phyloP scores from a whole-genome alignment of 225 moss, liverwort and hornwort species.

The Bryum argenteum region DNA sequence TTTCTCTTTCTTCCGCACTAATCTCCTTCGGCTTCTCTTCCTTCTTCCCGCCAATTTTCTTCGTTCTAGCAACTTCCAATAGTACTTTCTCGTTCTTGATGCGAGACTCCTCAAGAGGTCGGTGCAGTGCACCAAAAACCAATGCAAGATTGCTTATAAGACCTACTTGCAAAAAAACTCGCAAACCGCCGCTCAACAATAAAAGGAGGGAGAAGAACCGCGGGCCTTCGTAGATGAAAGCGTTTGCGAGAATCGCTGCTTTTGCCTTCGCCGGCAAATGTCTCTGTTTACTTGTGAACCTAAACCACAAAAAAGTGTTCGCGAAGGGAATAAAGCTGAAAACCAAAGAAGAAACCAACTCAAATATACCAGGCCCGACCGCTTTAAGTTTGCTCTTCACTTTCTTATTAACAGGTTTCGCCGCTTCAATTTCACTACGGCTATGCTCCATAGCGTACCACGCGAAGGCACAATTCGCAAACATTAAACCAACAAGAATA shows the following conservation, averaged over 20 bases:
- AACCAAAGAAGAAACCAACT: conserved; percentile 42
- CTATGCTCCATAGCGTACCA: conserved; percentile 63
- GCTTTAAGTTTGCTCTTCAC: conserved; percentile 27
- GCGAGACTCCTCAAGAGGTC: conserved; percentile 72
- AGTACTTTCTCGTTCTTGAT: conserved; percentile 70
- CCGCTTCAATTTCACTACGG: conserved; percentile 25
- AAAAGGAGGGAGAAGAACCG: conserved; percentile 52
- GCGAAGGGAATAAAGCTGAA: conserved; percentile 64
- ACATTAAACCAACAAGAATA: conserved; percentile 53
- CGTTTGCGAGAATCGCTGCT: conserved; percentile 60
- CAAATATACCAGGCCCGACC: conserved; percentile 44
- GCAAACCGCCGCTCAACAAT: conserved; percentile 61
- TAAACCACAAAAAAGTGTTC: conserved; percentile 65
- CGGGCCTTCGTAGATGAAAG: conserved; percentile 64
- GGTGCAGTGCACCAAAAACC: conserved; percentile 63
- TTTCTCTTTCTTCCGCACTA: conserved; percentile 61
- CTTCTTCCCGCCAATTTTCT: conserved; percentile 44
- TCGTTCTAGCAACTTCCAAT: conserved; percentile 38
- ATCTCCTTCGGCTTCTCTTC: conserved; percentile 45
- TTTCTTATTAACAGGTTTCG: conserved; percentile 29
- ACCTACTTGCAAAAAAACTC: conserved; percentile 47
- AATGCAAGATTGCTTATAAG: conserved; percentile 58
- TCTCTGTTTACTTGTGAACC: conserved; percentile 52
- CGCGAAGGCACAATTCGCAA: conserved; percentile 63
- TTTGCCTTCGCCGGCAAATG: conserved; percentile 41